Percentiles rank a stretch among this genome's conserved stretches.
phyloP scores from a whole-genome alignment of 768 basidiomycete genomes.

The Boletus coccyginus region DNA sequence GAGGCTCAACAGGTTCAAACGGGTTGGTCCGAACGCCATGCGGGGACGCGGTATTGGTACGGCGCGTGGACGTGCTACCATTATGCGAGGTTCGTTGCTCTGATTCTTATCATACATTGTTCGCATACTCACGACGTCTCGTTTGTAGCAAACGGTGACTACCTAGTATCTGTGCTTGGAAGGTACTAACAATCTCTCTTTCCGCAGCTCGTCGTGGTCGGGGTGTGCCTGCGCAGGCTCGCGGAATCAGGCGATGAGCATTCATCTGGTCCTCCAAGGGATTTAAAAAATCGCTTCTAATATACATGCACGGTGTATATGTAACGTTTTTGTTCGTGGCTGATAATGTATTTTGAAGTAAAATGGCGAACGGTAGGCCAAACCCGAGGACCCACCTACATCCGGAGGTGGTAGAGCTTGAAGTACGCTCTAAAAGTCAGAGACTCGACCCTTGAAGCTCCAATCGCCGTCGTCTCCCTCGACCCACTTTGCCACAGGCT shows the following conservation, averaged over 20 bases:
- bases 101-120: slow-evolving; percentile 2
- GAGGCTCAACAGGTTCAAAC: slow-evolving; percentile 80
- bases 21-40: slow-evolving; percentile 98
- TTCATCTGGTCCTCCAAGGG: not conserved
- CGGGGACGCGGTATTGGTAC: slow-evolving; percentile 98
- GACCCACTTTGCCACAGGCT: slow-evolving; percentile 67
- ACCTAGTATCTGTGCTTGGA: not conserved
- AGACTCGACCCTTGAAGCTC: slow-evolving; percentile 88
- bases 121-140: slow-evolving; percentile 15
- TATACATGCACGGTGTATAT: slow-evolving; percentile 9
- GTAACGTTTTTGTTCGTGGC: slow-evolving; percentile 14
- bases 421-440: slow-evolving; percentile 60
- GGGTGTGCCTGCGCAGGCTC: slow-evolving; percentile 61
- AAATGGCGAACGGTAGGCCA: not conserved
- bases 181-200: slow-evolving; percentile 14
- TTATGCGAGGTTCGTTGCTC: slow-evolving; percentile 82
- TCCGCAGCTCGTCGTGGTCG: slow-evolving; percentile 80
- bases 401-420: not conserved
- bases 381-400: no score
- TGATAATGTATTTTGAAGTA: slow-evolving; percentile 7
- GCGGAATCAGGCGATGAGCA: slow-evolving; percentile 77
- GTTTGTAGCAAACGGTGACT: slow-evolving; percentile 71
- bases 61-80: slow-evolving; percentile 96
- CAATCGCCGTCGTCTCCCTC: slow-evolving; percentile 65
- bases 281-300: slow-evolving; percentile 6